phyloP scores from a whole-genome alignment of 306 rosid genomes.

The Ochetophila trinervis region DNA sequence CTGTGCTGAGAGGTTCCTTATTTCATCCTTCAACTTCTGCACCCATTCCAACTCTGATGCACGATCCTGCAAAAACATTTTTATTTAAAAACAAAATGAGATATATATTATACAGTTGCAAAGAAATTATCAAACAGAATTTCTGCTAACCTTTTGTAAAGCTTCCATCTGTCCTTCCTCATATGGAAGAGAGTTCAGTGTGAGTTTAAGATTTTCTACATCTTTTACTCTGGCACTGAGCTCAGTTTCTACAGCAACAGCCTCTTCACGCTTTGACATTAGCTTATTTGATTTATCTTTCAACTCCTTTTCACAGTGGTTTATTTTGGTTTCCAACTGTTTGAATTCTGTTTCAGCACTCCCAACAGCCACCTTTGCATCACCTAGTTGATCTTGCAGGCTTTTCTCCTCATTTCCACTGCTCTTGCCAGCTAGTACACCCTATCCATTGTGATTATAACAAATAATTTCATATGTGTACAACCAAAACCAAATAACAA shows the following conservation, averaged over 20 bases:
- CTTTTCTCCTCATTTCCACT: slow-evolving; percentile 92
- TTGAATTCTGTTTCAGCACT: slow-evolving; percentile 82
- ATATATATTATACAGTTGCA: slow-evolving; percentile 14
- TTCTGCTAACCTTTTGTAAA: slow-evolving; percentile 63
- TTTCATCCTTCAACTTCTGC: slow-evolving; percentile 83
- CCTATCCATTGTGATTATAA: slow-evolving; percentile 38
- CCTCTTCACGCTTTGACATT: slow-evolving; percentile 81
- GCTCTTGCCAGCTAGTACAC: slow-evolving; percentile 85
- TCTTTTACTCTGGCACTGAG: slow-evolving; percentile 54
- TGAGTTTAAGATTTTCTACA: slow-evolving; percentile 52
- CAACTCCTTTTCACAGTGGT: slow-evolving; percentile 80
- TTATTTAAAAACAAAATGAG: slow-evolving; percentile 15
- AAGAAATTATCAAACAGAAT: slow-evolving; percentile 28
- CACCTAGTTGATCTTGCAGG: slow-evolving; percentile 81
- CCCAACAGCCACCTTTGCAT: slow-evolving; percentile 92
- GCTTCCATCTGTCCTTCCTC: slow-evolving; percentile 84
- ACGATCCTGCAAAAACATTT: slow-evolving; percentile 55
- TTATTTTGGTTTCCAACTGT: slow-evolving; percentile 74
- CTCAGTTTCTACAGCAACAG: slow-evolving; percentile 74
- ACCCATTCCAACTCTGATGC: slow-evolving; percentile 59
- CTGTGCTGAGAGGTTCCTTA: slow-evolving; percentile 72
- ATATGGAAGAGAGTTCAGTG: slow-evolving; percentile 68
- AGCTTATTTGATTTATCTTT: slow-evolving; percentile 70
- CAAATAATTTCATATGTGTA: slow-evolving; percentile 12
- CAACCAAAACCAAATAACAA: slow-evolving; percentile 15